These are phyloP conservation scores for Podaxis sp. DNA, from an alignment of 768 basidiomycete genomes.

Conservation along the genomic window DNA sequence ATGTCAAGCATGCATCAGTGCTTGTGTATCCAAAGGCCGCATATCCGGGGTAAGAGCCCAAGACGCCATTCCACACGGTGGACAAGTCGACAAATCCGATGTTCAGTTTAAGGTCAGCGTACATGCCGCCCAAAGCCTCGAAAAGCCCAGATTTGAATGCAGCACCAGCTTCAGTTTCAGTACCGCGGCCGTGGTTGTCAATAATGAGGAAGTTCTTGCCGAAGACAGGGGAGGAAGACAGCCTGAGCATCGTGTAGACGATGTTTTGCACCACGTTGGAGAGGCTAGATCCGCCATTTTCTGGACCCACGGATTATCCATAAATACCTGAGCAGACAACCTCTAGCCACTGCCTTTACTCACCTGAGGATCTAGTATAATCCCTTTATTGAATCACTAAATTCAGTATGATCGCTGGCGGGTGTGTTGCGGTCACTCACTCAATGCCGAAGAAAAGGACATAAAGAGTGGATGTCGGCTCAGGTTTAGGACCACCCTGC, in stretches of 20 bases:
- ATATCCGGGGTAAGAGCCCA: constrained; percentile 35
- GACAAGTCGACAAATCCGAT: constrained; percentile 43
- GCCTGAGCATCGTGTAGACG: constrained; percentile 30
- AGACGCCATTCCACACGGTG: constrained; percentile 44
- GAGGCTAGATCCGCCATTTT: constrained; percentile 13
- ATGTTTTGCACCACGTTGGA: constrained; percentile 27
- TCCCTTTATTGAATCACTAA: constrained; percentile 26
- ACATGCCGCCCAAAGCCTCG: constrained; percentile 30
- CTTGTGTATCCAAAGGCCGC: constrained; percentile 46
- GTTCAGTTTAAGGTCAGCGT: constrained; percentile 26
- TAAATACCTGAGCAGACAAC: not conserved
- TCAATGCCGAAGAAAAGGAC: constrained; percentile 51
- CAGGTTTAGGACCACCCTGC: constrained; percentile 23
- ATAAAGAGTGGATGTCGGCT: constrained; percentile 39
- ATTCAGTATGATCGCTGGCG: not conserved
- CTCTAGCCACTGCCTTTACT: not conserved
- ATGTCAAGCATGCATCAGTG: constrained; percentile 4
- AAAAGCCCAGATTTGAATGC: constrained; percentile 42
- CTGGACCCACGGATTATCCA: not conserved
- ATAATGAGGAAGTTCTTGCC: constrained; percentile 47
- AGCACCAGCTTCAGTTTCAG: constrained; percentile 33
- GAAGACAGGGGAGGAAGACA: constrained; percentile 41
- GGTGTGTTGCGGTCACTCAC: constrained; percentile 23
- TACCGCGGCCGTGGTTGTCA: constrained; percentile 48
- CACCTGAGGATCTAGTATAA: constrained; percentile 33